Percentiles rank a stretch among this genome's conserved stretches.
phyloP scores from a whole-genome alignment of 345 rosid species.

The Bruguiera parviflora region DNA sequence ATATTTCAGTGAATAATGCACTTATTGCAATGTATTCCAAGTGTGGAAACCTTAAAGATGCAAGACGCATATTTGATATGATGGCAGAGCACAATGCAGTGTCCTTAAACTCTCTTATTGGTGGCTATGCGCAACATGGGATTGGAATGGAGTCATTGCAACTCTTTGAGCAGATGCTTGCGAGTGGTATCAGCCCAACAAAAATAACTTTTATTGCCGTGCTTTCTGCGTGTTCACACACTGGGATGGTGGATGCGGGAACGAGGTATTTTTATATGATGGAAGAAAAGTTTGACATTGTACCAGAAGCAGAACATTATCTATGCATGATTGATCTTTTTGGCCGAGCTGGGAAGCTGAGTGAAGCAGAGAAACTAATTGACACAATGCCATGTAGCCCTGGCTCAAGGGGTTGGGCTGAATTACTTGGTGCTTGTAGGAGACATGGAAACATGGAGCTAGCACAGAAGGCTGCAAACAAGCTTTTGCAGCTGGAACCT shows the following conservation, averaged over 20 bases:
- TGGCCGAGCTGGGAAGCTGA: constrained; percentile 75
- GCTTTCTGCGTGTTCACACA: constrained; percentile 85
- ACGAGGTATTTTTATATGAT: constrained; percentile 57
- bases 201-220: constrained; percentile 75
- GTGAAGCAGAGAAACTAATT: constrained; percentile 70
- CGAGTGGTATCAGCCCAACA: constrained; percentile 48
- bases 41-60: constrained; percentile 68
- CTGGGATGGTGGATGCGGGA: constrained; percentile 68
- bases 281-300: constrained; percentile 58
- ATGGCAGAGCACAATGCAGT: constrained; percentile 66
- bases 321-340: constrained; percentile 86
- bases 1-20: constrained; percentile 64
- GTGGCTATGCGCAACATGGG: constrained; percentile 81
- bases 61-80: constrained; percentile 59
- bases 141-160: constrained; percentile 47
- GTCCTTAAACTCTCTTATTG: constrained; percentile 72
- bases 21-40: constrained; percentile 70
- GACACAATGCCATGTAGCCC: constrained; percentile 71
- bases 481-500: constrained; percentile 61
- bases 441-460: constrained; percentile 60
- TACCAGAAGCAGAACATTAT: constrained; percentile 86
- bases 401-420: constrained; percentile 65
- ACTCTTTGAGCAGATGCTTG: constrained; percentile 67
- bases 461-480: constrained; percentile 67
- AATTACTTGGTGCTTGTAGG: constrained; percentile 79